phyloP scores from a whole-genome alignment of 1,139 yeast genomes.

The Hyphopichia buzzinii region DNA sequence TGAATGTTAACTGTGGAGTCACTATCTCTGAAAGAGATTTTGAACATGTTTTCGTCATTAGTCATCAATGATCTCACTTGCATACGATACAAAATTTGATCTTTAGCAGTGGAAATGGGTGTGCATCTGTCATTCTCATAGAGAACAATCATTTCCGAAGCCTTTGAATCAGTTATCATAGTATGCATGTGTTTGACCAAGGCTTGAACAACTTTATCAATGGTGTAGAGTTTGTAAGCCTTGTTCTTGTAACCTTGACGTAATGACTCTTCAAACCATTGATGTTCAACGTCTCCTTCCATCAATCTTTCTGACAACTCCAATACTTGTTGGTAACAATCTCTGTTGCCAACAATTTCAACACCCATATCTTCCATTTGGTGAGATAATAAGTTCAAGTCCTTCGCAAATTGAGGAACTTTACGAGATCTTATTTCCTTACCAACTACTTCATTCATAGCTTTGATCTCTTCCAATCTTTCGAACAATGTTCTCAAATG shows the following conservation, averaged over 20 bases:
- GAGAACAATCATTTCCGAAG: conserved; percentile 75
- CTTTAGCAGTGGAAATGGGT: conserved; percentile 69
- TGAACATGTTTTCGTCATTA: conserved; percentile 87
- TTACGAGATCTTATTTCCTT: conserved; percentile 66
- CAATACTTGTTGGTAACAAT: conserved; percentile 76
- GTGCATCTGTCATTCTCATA: conserved; percentile 78
- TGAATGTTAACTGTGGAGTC: conserved; percentile 65
- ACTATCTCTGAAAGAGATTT: conserved; percentile 66
- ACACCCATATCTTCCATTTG: conserved; percentile 82
- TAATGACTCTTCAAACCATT: conserved; percentile 91
- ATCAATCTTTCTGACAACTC: conserved; percentile 71
- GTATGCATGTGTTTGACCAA: conserved; percentile 85
- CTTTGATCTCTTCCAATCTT: conserved; percentile 75
- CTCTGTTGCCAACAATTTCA: conserved; percentile 62
- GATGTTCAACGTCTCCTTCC: conserved; percentile 91
- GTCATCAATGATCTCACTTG: conserved; percentile 81
- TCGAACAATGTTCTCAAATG: conserved; percentile 78
- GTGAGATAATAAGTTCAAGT: conserved; percentile 76
- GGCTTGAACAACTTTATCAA: conserved; percentile 90
- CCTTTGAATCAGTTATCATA: conserved; percentile 75
- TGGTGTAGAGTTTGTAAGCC: conserved; percentile 88
- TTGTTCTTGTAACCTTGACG: conserved; percentile 94
- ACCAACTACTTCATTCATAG: conserved; percentile 63
- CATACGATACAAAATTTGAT: conserved; percentile 87
- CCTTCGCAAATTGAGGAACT: conserved; percentile 82